These are phyloP conservation scores for Physaria fendleri DNA, from an alignment of 345 rosid species.

Conservation along the genomic window DNA sequence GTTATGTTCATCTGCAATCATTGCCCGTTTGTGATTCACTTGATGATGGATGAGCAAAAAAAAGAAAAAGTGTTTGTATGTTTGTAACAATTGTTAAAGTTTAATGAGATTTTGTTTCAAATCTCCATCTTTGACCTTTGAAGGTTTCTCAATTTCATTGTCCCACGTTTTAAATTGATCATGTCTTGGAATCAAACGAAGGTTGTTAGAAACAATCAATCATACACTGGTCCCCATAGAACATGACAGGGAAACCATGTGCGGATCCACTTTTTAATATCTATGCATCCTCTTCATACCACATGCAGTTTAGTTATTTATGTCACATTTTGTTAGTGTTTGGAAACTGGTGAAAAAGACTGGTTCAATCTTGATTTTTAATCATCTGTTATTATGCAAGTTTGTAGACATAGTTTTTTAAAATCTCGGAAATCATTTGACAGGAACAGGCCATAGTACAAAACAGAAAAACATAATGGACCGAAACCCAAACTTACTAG, in stretches of 20 bases:
- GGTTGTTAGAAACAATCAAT: conserved; percentile 18
- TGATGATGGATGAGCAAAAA: no score
- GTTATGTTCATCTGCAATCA: conserved; percentile 91
- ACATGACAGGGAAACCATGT: conserved; percentile 20
- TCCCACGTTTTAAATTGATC: no score
- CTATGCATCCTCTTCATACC: background rate
- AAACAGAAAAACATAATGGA: no score
- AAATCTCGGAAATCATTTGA: no score
- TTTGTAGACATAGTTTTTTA: no score
- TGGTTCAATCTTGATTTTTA: background rate
- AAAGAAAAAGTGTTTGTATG: conserved; percentile 24
- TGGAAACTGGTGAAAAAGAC: background rate
- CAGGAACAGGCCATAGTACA: no score
- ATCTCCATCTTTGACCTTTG: conserved; percentile 8
- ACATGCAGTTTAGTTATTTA: conserved; percentile 1
- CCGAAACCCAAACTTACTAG: no score
- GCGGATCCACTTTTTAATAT: conserved; percentile 11
- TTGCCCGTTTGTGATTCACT: conserved; percentile 89
- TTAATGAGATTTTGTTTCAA: conserved; percentile 21
- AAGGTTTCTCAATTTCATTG: no score
- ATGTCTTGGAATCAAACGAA: conserved; percentile 11
- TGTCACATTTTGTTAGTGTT: background rate
- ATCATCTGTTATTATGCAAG: no score
- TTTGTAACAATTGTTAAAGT: conserved; percentile 19
- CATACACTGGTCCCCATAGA: conserved; percentile 11